Percentiles rank a stretch among this genome's conserved stretches.
phyloP scores from a whole-genome alignment of 495 filamentous ascomycete genomes.

The Opeltia flavorubescens region DNA sequence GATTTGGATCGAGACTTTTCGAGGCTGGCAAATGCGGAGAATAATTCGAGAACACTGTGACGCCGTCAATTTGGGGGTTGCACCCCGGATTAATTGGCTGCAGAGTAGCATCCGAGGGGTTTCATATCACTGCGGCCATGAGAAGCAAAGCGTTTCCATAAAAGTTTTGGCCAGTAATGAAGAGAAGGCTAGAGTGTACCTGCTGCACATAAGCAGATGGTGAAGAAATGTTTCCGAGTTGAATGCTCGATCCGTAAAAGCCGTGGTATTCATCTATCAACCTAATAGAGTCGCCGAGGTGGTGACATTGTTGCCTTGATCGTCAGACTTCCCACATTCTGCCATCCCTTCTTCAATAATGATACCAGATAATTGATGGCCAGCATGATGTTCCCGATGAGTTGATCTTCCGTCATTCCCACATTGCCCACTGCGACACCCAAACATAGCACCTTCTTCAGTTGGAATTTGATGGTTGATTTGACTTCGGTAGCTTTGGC shows the following conservation, averaged over 20 bases:
- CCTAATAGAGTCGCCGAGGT: constrained; percentile 90
- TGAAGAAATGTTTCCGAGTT: not conserved
- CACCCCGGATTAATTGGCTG: too few species aligned
- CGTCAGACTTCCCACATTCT: constrained; percentile 97
- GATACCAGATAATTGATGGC: constrained; percentile 99
- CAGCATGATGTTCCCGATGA: constrained; percentile 93
- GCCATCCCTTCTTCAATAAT: constrained; percentile 99
- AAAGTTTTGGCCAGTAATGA: too few species aligned
- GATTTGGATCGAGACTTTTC: too few species aligned
- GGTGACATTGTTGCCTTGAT: constrained; percentile 99
- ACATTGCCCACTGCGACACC: constrained; percentile 98
- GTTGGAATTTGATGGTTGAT: constrained; percentile 99
- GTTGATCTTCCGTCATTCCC: constrained; percentile 88
- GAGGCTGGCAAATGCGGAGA: too few species aligned
- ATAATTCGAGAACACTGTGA: too few species aligned
- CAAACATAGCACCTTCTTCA: constrained; percentile 99
- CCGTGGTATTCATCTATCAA: constrained; percentile 1
- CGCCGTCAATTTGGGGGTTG: too few species aligned
- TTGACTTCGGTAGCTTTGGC: constrained; percentile 97
- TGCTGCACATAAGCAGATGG: not conserved
- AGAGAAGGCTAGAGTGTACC: too few species aligned
- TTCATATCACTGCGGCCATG: too few species aligned
- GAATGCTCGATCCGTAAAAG: too few species aligned
- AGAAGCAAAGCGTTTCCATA: too few species aligned
- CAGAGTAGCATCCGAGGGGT: too few species aligned